A percentile compares a stretch with the other conserved stretches of the same genome.
Conservation (phyloP, 1,139 yeast species). For the Zygoascus hellenicus region DNA sequence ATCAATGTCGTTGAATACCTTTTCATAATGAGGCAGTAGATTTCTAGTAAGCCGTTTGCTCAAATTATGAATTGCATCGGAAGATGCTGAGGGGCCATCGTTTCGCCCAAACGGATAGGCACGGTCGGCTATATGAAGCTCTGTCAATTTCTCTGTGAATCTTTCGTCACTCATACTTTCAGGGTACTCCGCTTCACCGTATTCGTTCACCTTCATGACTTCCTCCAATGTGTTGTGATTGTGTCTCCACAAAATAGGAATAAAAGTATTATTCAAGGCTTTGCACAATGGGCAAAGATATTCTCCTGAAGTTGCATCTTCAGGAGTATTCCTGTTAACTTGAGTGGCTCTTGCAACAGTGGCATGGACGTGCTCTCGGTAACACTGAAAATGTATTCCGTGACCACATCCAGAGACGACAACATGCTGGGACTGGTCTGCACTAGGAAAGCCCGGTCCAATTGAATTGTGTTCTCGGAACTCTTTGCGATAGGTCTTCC, state of each 20-base stretch:
- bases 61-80: neutral
- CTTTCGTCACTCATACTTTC: slow-evolving; percentile 7
- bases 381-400: slow-evolving; percentile 84
- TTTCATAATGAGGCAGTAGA: slow-evolving; percentile 9
- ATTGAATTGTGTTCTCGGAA: slow-evolving; percentile 42
- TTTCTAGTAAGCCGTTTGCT: slow-evolving; percentile 1
- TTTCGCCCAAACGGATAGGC: neutral
- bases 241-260: slow-evolving; percentile 58
- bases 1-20: slow-evolving; percentile 4
- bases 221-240: slow-evolving; percentile 17
- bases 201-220: slow-evolving; percentile 10
- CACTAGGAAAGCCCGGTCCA: slow-evolving; percentile 66
- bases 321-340: slow-evolving; percentile 78
- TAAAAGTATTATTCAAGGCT: slow-evolving; percentile 73
- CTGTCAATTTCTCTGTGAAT: neutral
- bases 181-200: slow-evolving; percentile 10
- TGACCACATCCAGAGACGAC: slow-evolving; percentile 87
- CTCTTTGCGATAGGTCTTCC: slow-evolving; percentile 38
- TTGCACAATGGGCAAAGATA: slow-evolving; percentile 89
- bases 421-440: slow-evolving; percentile 35
- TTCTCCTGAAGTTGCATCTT: slow-evolving; percentile 62
- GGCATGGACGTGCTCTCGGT: slow-evolving; percentile 53
- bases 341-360: slow-evolving; percentile 55
- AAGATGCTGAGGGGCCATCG: neutral
- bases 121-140: neutral